phyloP scores from a whole-genome alignment of 768 basidiomycete species.

The Lactifluus hygrophoroides region DNA sequence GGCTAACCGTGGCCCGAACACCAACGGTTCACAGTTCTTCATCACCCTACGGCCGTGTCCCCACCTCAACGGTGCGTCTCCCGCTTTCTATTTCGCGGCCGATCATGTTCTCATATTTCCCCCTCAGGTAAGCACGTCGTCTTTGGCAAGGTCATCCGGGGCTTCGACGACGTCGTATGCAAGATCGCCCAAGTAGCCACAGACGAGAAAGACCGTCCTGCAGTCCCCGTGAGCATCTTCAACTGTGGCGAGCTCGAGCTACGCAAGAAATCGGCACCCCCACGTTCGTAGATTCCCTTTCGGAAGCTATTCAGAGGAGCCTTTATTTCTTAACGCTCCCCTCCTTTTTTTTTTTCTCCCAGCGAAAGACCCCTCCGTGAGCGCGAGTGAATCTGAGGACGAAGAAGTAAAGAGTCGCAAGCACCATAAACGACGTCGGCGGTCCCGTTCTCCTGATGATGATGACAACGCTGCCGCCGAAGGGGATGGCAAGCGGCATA shows the following conservation, averaged over 20 bases:
- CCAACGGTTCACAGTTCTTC: conserved; percentile 85
- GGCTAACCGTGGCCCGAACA: conserved; percentile 81
- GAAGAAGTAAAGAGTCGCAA: conserved; percentile 8
- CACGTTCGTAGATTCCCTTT: conserved; percentile 17
- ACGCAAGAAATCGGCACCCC: conserved; percentile 31
- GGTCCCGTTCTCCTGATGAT: conserved; percentile 11
- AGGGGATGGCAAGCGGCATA: conserved; percentile 17
- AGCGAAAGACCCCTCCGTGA: conserved; percentile 15
- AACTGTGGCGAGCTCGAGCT: conserved; percentile 85
- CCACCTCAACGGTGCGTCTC: conserved; percentile 57
- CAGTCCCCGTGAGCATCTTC: conserved; percentile 53
- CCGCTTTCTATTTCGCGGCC: too few species aligned
- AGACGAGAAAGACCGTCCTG: conserved; percentile 69
- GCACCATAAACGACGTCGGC: conserved; percentile 17
- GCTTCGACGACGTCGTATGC: conserved; percentile 50
- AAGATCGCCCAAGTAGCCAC: conserved; percentile 56
- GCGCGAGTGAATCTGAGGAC: conserved; percentile 13
- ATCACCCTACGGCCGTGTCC: conserved; percentile 69
- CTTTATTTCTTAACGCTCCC: background rate
- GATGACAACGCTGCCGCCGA: background rate
- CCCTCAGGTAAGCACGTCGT: conserved; percentile 50
- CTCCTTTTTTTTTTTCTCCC: background rate
- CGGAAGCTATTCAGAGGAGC: too few species aligned
- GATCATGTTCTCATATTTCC: too few species aligned
- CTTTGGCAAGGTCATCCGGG: conserved; percentile 43